Base-by-base conservation (phyloP, 495 filamentous ascomycete genomes). In the Annulohypoxylon stygium region DNA sequence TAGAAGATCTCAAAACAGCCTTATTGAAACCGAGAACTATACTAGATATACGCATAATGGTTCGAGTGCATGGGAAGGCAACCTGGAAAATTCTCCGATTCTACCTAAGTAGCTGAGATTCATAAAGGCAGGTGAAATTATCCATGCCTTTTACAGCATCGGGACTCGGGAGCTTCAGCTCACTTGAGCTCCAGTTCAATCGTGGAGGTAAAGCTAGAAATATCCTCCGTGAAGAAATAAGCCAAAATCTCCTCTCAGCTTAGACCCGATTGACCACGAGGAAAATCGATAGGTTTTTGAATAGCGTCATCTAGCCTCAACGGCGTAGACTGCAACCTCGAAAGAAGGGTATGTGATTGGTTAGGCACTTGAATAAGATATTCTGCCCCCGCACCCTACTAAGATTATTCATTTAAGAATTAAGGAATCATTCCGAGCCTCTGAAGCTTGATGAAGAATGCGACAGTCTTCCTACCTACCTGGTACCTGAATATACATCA, bases 301-400 rank as follows among this genome's bases (percentile, higher is more conserved):
- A 69, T 71, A 69, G 73, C 66, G 69, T 59, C 69, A 60, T 69
- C 61, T 48, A 66, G 57, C 36, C 47, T 37, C 61, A 62, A 75
- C 58, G 62, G 69, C 65, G 69, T 61, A 72, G 65, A 69, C 69
- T 75, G 64, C 34, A 65, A 75, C 68, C 58, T 71, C 68, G 73
- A 65, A 70, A 60, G 59, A 65, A 65, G 63, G 50, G 39, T 58
- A 54, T 34, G 69, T 34, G 62, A 39, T 63, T 64, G 51, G 59
- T 58, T 47, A 33, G 55, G 39, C 4, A 20, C 55, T 16, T 59
- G 34, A 39, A n/a, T 60, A 43, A 60, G 62, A 23, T 37, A 43
- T 67, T 41, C 25, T 43, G 45, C 47, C 50, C 54, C 58, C 25
- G 25, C 48, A 26, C 50, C 41, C 48, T 48, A 5, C 61, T 55